Percentiles rank a stretch among this genome's conserved stretches.
Conservation (phyloP, 2,329 filamentous ascomycete species). For the Sporothrix dimorphospora region DNA sequence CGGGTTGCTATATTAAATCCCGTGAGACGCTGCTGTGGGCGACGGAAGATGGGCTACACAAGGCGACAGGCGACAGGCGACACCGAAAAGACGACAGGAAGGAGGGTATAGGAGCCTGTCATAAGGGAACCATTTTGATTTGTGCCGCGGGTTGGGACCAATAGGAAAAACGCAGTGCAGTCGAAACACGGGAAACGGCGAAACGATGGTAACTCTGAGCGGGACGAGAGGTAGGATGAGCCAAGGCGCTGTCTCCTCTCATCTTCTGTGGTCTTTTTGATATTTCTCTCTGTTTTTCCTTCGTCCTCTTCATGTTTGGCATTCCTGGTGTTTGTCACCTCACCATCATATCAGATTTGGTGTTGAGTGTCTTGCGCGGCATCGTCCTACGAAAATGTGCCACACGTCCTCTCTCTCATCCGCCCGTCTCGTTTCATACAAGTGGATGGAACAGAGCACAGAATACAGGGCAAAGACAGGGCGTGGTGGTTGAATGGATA, state of each 20-base stretch:
- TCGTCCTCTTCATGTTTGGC: neutral
- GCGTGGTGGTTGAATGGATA: slow-evolving; percentile 1
- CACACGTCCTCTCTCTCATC: neutral
- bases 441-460: neutral
- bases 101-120: slow-evolving; percentile 4
- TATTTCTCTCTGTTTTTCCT: neutral
- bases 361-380: neutral
- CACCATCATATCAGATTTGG: neutral
- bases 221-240: slow-evolving; percentile 6
- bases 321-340: neutral
- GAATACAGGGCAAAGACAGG: neutral
- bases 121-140: neutral
- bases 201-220: slow-evolving; percentile 4
- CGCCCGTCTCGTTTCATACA: slow-evolving; percentile 8
- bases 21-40: neutral
- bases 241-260: neutral
- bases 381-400: neutral
- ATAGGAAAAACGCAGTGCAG: slow-evolving; percentile 14
- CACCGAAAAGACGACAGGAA: neutral
- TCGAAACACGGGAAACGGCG: slow-evolving; percentile 22
- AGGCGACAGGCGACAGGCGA: neutral
- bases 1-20: neutral
- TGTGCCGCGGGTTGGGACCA: slow-evolving; percentile 14
- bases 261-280: neutral
- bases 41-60: neutral